Conservation (phyloP, 2,329 filamentous ascomycete species). For the Sphaerulina vaccinii region DNA sequence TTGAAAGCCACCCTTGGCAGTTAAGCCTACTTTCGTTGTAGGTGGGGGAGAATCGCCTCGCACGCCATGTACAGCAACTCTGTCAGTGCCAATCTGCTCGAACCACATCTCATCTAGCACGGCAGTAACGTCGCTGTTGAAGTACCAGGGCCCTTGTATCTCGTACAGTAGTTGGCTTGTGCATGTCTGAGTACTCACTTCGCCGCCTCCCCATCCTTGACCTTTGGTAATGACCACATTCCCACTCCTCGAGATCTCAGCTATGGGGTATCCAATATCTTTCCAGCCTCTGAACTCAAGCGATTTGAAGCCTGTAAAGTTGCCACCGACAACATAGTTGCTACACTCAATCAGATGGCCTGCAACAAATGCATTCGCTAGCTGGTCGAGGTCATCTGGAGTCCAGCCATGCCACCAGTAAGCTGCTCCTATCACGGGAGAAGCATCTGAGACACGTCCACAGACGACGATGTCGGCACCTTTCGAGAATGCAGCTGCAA, state of each 20-base stretch:
- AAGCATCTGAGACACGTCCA: slow-evolving; percentile 46
- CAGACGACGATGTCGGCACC: slow-evolving; percentile 49
- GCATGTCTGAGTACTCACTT: slow-evolving; percentile 50
- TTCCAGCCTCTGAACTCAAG: slow-evolving; percentile 41
- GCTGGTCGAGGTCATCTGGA: slow-evolving; percentile 39
- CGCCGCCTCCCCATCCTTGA: slow-evolving; percentile 37
- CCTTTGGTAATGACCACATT: slow-evolving; percentile 42
- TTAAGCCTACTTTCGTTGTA: slow-evolving; percentile 53
- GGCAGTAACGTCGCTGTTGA: slow-evolving; percentile 58
- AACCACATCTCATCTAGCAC: slow-evolving; percentile 53
- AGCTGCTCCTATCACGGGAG: slow-evolving; percentile 46
- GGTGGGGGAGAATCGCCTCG: slow-evolving; percentile 47
- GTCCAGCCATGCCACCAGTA: slow-evolving; percentile 49
- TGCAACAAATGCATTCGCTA: slow-evolving; percentile 45
- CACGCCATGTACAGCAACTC: slow-evolving; percentile 50
- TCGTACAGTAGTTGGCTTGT: slow-evolving; percentile 56
- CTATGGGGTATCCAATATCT: slow-evolving; percentile 43
- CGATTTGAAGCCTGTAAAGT: slow-evolving; percentile 46
- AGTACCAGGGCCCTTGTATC: slow-evolving; percentile 57
- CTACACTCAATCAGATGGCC: slow-evolving; percentile 48
- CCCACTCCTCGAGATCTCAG: slow-evolving; percentile 38
- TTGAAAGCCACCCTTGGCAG: slow-evolving; percentile 48
- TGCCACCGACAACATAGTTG: slow-evolving; percentile 45
- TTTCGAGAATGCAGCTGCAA: slow-evolving; percentile 41
- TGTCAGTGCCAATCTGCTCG: slow-evolving; percentile 50